Evolutionary conservation across 148 eudicot genomes (phyloP).

Genomic region (Spergularia marina): DNA sequence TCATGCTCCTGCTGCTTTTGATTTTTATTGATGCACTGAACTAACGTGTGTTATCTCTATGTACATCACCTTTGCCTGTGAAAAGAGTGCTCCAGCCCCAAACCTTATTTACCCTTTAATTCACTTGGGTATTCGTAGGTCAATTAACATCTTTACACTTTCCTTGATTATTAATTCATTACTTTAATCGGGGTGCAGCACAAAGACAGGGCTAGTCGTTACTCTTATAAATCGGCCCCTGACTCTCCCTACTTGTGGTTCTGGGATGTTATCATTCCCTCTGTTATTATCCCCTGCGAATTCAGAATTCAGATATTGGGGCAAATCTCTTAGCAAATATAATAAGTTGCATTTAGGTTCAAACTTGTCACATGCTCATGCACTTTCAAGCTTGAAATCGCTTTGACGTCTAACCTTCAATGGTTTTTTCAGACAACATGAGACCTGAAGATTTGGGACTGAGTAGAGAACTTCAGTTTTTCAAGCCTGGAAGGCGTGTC

Average conservation of each 20-base stretch:
- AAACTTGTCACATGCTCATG: not conserved
- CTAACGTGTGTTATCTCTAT: too few relatives aligned
- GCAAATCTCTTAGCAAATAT: too few relatives aligned
- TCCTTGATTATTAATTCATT: too few relatives aligned
- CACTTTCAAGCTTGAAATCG: not conserved
- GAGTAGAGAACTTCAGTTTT: slow-evolving; percentile 53
- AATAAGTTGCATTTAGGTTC: not conserved
- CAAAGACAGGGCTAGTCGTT: not conserved
- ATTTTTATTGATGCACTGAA: too few relatives aligned
- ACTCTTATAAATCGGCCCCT: not conserved
- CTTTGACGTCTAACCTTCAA: not conserved
- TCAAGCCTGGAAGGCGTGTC: slow-evolving; percentile 36
- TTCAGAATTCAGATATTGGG: too few relatives aligned
- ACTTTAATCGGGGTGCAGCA: not conserved
- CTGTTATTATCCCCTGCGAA: not conserved
- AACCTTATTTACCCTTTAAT: too few relatives aligned
- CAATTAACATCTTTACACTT: too few relatives aligned
- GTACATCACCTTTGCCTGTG: too few relatives aligned
- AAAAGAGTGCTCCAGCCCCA: too few relatives aligned
- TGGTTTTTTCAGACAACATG: slow-evolving; percentile 49
- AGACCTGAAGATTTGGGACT: slow-evolving; percentile 79
- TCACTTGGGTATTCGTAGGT: too few relatives aligned
- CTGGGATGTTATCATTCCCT: not conserved
- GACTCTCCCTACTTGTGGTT: not conserved
- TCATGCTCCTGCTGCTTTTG: not conserved